Evolutionary conservation across 768 basidiomycete genomes (phyloP).

Genomic region (Tylopilus balloui): DNA sequence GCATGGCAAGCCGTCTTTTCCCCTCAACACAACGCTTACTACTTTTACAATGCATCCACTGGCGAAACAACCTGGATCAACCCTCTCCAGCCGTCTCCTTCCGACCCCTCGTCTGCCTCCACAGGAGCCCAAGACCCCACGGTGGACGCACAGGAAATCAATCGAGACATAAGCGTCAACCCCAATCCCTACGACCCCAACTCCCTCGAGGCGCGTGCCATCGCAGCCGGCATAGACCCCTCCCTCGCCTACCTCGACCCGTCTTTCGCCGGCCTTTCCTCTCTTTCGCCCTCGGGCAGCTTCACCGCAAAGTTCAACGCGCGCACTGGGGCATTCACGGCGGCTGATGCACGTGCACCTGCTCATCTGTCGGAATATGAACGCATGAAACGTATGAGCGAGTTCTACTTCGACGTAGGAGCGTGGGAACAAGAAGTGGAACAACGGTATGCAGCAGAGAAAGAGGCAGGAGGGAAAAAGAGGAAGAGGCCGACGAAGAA

Average conservation of each 20-base stretch:
- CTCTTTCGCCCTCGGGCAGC: slow-evolving; percentile 35
- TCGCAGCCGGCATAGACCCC: slow-evolving; percentile 80
- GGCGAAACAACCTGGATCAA: slow-evolving; percentile 84
- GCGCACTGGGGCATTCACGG: slow-evolving; percentile 72
- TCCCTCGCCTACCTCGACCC: slow-evolving; percentile 79
- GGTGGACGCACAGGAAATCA: slow-evolving; percentile 22
- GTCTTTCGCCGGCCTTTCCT: slow-evolving; percentile 43
- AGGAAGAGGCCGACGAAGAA: slow-evolving; percentile 77
- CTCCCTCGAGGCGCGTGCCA: slow-evolving; percentile 64
- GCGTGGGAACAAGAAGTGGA: slow-evolving; percentile 74
- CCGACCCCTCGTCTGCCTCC: slow-evolving; percentile 22
- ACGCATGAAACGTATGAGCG: slow-evolving; percentile 75
- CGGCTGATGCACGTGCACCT: slow-evolving; percentile 64
- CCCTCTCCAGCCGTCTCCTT: slow-evolving; percentile 48
- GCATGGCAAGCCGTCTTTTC: slow-evolving; percentile 83
- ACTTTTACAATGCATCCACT: slow-evolving; percentile 75
- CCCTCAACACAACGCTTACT: slow-evolving; percentile 74
- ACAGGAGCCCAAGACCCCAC: slow-evolving; percentile 15
- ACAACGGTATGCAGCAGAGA: slow-evolving; percentile 40
- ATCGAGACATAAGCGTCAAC: slow-evolving; percentile 11
- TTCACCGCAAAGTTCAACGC: slow-evolving; percentile 76
- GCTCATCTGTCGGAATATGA: slow-evolving; percentile 77
- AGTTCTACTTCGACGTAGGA: slow-evolving; percentile 82
- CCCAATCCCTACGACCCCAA: slow-evolving; percentile 30
- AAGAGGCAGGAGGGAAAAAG: slow-evolving; percentile 60